Base-by-base conservation (phyloP, 2,329 filamentous ascomycete species). In the Helicocarpus griseus region DNA sequence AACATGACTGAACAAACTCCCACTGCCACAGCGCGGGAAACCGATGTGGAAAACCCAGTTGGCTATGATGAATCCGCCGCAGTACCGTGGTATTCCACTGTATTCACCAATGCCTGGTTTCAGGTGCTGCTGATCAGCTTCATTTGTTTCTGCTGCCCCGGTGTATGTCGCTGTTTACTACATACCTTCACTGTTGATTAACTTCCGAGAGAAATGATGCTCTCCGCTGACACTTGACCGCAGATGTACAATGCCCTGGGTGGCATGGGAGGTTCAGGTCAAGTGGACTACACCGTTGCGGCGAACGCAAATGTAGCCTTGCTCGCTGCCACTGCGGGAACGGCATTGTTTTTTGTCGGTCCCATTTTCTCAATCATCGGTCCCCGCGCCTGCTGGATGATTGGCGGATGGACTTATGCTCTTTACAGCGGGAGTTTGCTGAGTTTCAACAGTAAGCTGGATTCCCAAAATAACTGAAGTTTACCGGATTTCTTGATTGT, bases 221-320 rank as follows among this genome's bases (percentile, higher is more conserved):
- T 38, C 38, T 24, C 1, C 3, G 13, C 13, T 40, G 36, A 33
- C 22, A 13, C 50, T 22, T 24, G 36, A 28, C 1, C 24, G n/a
- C 46, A 73, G 71, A 74, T 75, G 72, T 75, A 73, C 61, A 76
- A 75, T 63, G 72, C 73, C 7, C 62, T 76, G 4, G 61, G 62
- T 2, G 73, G 72, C 2, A 61, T 76, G 5, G 73, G 73, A 52
- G 73, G 73, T 36, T 71, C 69, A 0, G 73, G 73, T 19, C 72
- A 75, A 52, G 71, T 75, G 38, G 64, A 75, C 56, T 61, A 65
- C 14, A 71, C 69, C 0, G 68, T 74, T 3, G 69, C 72, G n/a
- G 69, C 72, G 35, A 74, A 75, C 57, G 70, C 73, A 5, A 74
- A 63, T 14, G 72, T 75, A 9, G 72, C 73, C 2, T 61, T 73